Conservation (phyloP, 2,329 filamentous ascomycete species). For the Botrytis sinoallii region DNA sequence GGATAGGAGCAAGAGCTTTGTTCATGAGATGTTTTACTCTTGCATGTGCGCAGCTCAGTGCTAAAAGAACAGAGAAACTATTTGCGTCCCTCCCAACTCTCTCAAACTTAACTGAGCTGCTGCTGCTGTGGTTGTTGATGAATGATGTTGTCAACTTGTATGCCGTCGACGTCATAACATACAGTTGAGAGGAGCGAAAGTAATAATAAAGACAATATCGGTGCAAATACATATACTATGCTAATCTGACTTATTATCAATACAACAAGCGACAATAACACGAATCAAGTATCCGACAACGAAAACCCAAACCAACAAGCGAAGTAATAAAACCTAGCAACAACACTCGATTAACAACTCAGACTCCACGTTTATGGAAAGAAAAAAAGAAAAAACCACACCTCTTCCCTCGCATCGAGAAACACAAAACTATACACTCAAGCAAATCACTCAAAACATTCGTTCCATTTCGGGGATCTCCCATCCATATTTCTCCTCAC, state of each 20-base stretch:
- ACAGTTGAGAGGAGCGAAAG: fast-evolving
- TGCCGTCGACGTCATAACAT: neutral
- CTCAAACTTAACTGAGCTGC: fast-evolving
- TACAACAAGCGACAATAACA: neutral
- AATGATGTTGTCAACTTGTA: fast-evolving
- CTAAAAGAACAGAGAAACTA: fast-evolving
- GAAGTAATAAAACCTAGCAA: neutral
- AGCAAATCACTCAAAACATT: neutral
- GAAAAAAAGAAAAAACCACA: fast-evolving
- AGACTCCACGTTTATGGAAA: neutral
- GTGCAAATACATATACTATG: neutral
- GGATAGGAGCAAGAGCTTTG: neutral
- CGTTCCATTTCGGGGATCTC: neutral
- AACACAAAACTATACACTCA: neutral
- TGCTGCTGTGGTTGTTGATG: neutral
- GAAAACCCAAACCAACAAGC: neutral
- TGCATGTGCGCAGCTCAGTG: neutral
- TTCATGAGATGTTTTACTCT: fast-evolving
- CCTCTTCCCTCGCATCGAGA: neutral
- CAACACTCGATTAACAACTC: neutral
- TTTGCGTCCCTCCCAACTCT: fast-evolving
- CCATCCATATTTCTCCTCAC: neutral
- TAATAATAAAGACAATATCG: neutral
- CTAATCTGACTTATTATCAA: neutral
- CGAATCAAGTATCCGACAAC: neutral